phyloP scores from a whole-genome alignment of 2,329 filamentous ascomycete species.

The Cladophialophora psammophila region DNA sequence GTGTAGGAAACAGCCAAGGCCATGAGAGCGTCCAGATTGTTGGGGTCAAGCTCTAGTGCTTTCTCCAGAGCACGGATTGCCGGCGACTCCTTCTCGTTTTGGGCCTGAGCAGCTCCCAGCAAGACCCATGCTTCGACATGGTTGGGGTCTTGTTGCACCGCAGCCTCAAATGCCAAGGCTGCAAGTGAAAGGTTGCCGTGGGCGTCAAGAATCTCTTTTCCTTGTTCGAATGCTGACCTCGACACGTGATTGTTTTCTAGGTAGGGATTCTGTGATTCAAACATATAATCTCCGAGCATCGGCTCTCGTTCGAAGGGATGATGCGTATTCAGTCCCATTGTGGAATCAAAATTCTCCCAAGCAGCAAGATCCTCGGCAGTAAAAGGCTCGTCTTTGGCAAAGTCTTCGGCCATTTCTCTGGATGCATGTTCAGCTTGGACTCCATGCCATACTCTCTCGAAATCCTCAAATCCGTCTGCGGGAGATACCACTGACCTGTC shows the following conservation, averaged over 20 bases:
- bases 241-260: constrained; percentile 70
- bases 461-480: constrained; percentile 74
- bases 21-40: constrained; percentile 90
- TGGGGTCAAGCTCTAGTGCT: constrained; percentile 84
- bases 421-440: constrained; percentile 55
- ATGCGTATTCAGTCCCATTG: constrained; percentile 68
- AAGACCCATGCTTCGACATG: constrained; percentile 95
- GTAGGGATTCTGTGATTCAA: constrained; percentile 94
- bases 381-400: constrained; percentile 65
- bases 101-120: constrained; percentile 89
- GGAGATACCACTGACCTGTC: constrained; percentile 80
- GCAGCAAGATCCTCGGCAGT: constrained; percentile 78
- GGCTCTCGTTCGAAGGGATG: constrained; percentile 65
- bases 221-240: constrained; percentile 79
- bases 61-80: constrained; percentile 94
- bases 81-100: constrained; percentile 97
- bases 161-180: constrained; percentile 92
- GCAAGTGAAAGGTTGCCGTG: constrained; percentile 94
- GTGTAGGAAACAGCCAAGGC: constrained; percentile 95
- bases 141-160: constrained; percentile 84
- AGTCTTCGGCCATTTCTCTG: constrained; percentile 70
- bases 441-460: constrained; percentile 75
- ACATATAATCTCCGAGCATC: constrained; percentile 86
- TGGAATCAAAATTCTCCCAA: constrained; percentile 75
- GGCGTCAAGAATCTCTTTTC: constrained; percentile 88